A percentile compares a stretch with the other conserved stretches of the same genome.
Evolutionary conservation across 1,284 basidiomycete genomes (phyloP).

Genomic region (Cryptococcus sp.): DNA sequence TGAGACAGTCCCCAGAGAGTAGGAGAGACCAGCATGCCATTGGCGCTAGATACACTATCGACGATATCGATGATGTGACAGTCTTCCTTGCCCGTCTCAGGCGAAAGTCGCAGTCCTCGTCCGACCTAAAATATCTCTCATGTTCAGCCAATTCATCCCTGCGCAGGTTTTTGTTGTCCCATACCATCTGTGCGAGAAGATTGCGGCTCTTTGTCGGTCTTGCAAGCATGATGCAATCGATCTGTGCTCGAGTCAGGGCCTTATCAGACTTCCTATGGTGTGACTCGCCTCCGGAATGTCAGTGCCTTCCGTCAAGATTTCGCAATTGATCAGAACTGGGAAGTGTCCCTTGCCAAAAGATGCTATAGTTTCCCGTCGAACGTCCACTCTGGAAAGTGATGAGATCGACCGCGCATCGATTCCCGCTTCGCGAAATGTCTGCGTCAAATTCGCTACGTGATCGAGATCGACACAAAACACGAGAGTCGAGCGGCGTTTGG

Average conservation of each 20-base stretch:
- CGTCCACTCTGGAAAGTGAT: slow-evolving; percentile 65
- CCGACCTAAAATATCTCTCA: slow-evolving; percentile 65
- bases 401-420: slow-evolving; percentile 84
- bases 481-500: slow-evolving; percentile 75
- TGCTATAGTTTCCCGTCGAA: slow-evolving; percentile 67
- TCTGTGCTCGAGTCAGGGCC: slow-evolving; percentile 39
- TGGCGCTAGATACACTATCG: slow-evolving; percentile 69
- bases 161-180: slow-evolving; percentile 1
- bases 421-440: slow-evolving; percentile 71
- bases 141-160: neutral
- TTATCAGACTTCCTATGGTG: neutral
- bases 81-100: slow-evolving; percentile 75
- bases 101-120: slow-evolving; percentile 83
- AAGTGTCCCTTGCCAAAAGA: slow-evolving; percentile 72
- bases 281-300: slow-evolving; percentile 71
- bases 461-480: slow-evolving; percentile 86
- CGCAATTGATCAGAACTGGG: slow-evolving; percentile 90
- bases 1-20: slow-evolving; percentile 85
- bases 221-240: slow-evolving; percentile 86
- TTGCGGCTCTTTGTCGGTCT: slow-evolving; percentile 86
- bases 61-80: slow-evolving; percentile 92
- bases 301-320: slow-evolving; percentile 87
- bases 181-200: slow-evolving; percentile 89
- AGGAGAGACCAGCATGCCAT: slow-evolving; percentile 76
- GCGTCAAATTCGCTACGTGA: slow-evolving; percentile 78